Percentiles rank a stretch among this genome's conserved stretches.
Evolutionary conservation across 805 yeast species (phyloP).

Genomic region (Teunomyces lycoperdinae): DNA sequence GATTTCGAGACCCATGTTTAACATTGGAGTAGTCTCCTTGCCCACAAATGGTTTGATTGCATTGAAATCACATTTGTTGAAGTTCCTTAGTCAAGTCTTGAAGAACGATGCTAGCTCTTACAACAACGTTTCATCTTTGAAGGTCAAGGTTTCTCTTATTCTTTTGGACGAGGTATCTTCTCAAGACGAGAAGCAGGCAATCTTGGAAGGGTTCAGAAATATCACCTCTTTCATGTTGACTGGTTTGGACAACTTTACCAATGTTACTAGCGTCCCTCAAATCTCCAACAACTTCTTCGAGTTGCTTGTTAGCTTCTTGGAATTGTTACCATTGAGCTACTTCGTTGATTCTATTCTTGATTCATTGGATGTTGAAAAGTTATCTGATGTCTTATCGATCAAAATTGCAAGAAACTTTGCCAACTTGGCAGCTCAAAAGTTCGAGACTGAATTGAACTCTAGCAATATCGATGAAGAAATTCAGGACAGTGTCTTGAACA

Average conservation of each 20-base stretch:
- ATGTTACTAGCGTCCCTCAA: slow-evolving; percentile 12
- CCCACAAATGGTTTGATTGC: slow-evolving; percentile 45
- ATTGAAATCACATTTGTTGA: slow-evolving; percentile 51
- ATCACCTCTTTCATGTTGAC: slow-evolving; percentile 34
- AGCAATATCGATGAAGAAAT: slow-evolving; percentile 37
- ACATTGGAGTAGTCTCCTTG: slow-evolving; percentile 54
- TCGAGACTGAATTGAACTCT: slow-evolving; percentile 61
- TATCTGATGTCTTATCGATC: slow-evolving; percentile 38
- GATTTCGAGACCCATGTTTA: slow-evolving; percentile 58
- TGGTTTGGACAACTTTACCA: slow-evolving; percentile 35
- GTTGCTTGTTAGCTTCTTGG: slow-evolving; percentile 60
- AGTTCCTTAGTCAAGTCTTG: slow-evolving; percentile 53
- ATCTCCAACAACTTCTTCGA: slow-evolving; percentile 46
- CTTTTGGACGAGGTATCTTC: slow-evolving; percentile 43
- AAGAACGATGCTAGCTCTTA: slow-evolving; percentile 24
- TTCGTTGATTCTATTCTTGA: slow-evolving; percentile 61
- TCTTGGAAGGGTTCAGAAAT: slow-evolving; percentile 35
- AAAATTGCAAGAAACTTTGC: slow-evolving; percentile 62
- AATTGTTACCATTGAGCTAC: slow-evolving; percentile 69
- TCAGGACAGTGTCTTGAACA: slow-evolving; percentile 50
- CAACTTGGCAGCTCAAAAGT: slow-evolving; percentile 60
- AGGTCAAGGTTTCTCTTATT: slow-evolving; percentile 51
- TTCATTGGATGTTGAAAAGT: slow-evolving; percentile 30
- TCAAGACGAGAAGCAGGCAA: slow-evolving; percentile 21
- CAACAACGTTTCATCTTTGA: slow-evolving; percentile 29